Conservation (phyloP, 495 filamentous ascomycete species). For the Trichoderma parareesei region DNA sequence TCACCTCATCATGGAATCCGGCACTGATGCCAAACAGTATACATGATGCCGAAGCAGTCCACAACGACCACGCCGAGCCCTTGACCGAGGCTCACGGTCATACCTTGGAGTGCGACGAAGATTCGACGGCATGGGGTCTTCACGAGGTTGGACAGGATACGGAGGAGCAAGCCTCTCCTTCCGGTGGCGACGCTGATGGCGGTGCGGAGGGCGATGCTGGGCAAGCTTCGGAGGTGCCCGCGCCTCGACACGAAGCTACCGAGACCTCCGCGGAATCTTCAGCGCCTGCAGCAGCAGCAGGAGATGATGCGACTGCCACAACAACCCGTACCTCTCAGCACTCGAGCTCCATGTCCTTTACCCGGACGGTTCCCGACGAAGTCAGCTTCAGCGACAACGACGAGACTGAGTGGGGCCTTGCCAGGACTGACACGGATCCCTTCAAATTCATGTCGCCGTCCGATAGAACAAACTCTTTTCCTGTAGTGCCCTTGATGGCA, state of each 20-base stretch:
- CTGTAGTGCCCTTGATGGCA: slow-evolving; percentile 39
- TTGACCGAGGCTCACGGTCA: slow-evolving; percentile 4
- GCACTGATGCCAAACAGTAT: slow-evolving; percentile 44
- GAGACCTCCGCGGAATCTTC: slow-evolving; percentile 18
- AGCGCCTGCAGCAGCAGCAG: slow-evolving; percentile 15
- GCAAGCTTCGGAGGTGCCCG: slow-evolving; percentile 11
- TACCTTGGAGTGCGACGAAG: slow-evolving; percentile 11
- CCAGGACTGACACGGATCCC: slow-evolving; percentile 42
- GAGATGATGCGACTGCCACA: slow-evolving; percentile 18
- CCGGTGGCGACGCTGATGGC: slow-evolving; percentile 17
- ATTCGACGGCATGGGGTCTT: neutral
- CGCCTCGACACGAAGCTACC: slow-evolving; percentile 20
- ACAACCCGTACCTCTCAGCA: slow-evolving; percentile 32
- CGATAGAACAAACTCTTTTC: slow-evolving; percentile 57
- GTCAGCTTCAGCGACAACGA: slow-evolving; percentile 49
- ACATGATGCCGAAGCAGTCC: slow-evolving; percentile 18
- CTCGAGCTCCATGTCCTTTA: slow-evolving; percentile 43
- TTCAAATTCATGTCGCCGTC: slow-evolving; percentile 46
- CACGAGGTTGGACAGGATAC: slow-evolving; percentile 19
- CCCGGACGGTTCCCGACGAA: slow-evolving; percentile 43
- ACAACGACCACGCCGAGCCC: slow-evolving; percentile 8
- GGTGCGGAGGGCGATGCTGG: slow-evolving; percentile 18
- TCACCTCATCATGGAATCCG: slow-evolving; percentile 45
- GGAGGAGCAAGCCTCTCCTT: slow-evolving; percentile 24
- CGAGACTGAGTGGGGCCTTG: slow-evolving; percentile 43